Conservation (phyloP, 2,329 filamentous ascomycete species). For the Sporothrix curviconia region DNA sequence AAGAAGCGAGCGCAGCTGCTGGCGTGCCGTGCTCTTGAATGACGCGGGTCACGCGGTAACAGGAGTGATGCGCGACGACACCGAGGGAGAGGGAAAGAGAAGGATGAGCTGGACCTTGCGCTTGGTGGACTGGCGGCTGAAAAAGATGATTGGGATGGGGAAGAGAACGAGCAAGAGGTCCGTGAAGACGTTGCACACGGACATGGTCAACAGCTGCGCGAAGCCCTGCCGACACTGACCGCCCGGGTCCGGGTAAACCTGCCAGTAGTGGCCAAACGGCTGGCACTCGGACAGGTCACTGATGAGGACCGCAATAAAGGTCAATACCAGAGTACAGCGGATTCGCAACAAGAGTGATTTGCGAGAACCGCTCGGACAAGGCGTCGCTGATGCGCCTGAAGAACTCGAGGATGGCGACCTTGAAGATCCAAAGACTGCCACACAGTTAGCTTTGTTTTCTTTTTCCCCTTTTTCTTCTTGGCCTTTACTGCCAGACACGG, state of each 20-base stretch:
- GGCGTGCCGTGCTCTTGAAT: constrained; percentile 62
- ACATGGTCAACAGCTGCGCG: constrained; percentile 82
- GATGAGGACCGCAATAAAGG: constrained; percentile 74
- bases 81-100: constrained; percentile 80
- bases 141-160: constrained; percentile 80
- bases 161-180: constrained; percentile 83
- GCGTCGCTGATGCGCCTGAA: constrained; percentile 76
- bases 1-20: constrained; percentile 81
- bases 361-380: constrained; percentile 74
- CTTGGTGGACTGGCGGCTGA: constrained; percentile 67
- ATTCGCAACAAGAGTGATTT: constrained; percentile 64
- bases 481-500: background rate
- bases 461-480: too few relatives aligned
- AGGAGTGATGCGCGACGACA: constrained; percentile 71
- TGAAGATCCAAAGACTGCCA: constrained; percentile 85
- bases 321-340: constrained; percentile 61
- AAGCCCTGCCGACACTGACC: constrained; percentile 80
- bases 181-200: constrained; percentile 79
- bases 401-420: constrained; percentile 85
- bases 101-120: constrained; percentile 73
- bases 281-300: constrained; percentile 79
- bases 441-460: too few relatives aligned
- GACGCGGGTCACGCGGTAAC: constrained; percentile 74
- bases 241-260: constrained; percentile 79
- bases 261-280: constrained; percentile 69